Evolutionary conservation across 768 basidiomycete genomes (phyloP), one percentile per base, ranked within the genome.

Genomic region (Mycena polygramma): DNA sequence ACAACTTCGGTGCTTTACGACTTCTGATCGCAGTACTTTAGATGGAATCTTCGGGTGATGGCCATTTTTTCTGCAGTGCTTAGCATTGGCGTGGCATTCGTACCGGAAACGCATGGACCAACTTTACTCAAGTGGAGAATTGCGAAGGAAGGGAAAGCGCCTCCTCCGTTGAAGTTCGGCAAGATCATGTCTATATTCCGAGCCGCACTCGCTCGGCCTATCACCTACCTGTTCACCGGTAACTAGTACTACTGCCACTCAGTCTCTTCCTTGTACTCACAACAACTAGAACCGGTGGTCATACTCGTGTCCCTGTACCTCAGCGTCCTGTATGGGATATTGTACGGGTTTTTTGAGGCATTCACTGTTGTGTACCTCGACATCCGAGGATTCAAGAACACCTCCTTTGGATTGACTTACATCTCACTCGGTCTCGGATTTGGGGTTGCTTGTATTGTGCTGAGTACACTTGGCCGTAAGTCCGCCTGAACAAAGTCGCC

Each of bases 31-130:
- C 36, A 13, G 39, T 57, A 36, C 3, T 6, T 41, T 22, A 73
- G 68, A 1, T 73, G 72, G 72, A 73, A 73, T 39, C 36, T 73
- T 3, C 65, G 60, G 11, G 69, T 73, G 24, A 73, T 73, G 65
- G 72, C 72, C 1, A 70, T 73, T 30, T 68, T 73, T 46, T 62
- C 43, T 15, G 54, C 62, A 2, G 46, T 71, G 30, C 36, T 71
- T 14, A 73, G 70, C 24, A 65, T 73, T 37, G 26, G 51, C 0
- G 65, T 68, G 6, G 72, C 69, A 0, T 57, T 64, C 22, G 45
- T 70, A 0, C 72, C 72, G 2, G 72, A 73, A 41, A 73, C 72
- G 10, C 72, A 73, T n/a, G 72, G 72, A 9, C 72, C 72, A 19
- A 73, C 72, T 3, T 43, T 73, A 15, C 72, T 70, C 37, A 66